phyloP scores from a whole-genome alignment of 108 stramenopile species.

The Cyclotella kingstonii region DNA sequence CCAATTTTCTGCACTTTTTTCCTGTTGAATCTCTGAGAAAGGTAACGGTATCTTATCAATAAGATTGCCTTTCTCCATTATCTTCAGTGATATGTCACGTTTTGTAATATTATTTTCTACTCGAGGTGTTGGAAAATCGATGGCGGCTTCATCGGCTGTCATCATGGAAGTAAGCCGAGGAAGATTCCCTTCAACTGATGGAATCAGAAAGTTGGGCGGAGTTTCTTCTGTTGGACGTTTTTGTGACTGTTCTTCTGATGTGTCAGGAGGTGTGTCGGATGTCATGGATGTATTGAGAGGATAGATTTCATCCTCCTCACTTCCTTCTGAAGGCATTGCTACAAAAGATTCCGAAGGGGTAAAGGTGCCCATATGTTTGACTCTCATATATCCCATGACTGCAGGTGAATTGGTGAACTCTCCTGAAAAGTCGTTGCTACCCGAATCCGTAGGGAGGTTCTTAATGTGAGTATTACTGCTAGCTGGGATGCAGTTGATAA shows the following conservation, averaged over 20 bases:
- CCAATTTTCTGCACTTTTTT: background rate
- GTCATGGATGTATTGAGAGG: slow-evolving; percentile 3
- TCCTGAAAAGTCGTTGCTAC: background rate
- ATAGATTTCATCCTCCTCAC: background rate
- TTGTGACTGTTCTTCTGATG: background rate
- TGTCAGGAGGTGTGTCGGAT: slow-evolving; percentile 6
- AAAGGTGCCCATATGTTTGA: slow-evolving; percentile 45
- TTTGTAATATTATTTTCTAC: slow-evolving; percentile 35
- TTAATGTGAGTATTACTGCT: background rate
- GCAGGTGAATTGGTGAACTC: background rate
- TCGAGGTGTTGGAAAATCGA: slow-evolving; percentile 39
- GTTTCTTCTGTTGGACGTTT: background rate
- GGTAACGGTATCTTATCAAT: slow-evolving; percentile 9
- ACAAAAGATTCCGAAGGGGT: slow-evolving; percentile 37
- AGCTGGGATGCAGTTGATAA: background rate
- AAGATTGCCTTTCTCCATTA: slow-evolving; percentile 3
- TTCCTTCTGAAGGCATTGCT: slow-evolving; percentile 19
- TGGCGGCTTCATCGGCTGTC: slow-evolving; percentile 1
- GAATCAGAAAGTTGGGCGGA: background rate
- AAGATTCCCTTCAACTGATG: background rate
- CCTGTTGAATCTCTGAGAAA: background rate
- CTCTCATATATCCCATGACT: slow-evolving; percentile 4
- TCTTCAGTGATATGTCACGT: slow-evolving; percentile 11
- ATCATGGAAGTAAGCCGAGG: no score
- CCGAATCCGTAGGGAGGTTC: background rate